These are phyloP conservation scores for Capsaspora owczarzaki DNA, from an alignment of 78 protist genomes.

Conservation along the genomic window DNA sequence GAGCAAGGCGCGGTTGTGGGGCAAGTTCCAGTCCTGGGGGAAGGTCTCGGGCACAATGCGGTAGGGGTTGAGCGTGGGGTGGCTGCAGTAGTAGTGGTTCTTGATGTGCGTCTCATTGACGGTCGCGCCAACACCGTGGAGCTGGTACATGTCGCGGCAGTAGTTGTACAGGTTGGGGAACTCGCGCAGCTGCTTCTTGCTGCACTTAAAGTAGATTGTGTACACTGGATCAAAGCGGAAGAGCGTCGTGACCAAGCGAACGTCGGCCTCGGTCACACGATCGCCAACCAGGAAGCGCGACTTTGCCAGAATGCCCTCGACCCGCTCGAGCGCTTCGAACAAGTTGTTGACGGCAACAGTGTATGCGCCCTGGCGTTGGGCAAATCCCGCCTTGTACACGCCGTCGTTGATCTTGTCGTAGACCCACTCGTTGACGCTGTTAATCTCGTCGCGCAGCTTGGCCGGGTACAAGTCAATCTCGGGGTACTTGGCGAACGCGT, in stretches of 20 bases:
- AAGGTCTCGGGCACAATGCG: slow-evolving; percentile 36
- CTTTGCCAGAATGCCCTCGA: slow-evolving; percentile 45
- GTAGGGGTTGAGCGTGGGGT: slow-evolving; percentile 37
- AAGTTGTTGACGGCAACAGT: slow-evolving; percentile 28
- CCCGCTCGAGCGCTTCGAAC: slow-evolving; percentile 40
- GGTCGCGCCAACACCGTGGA: slow-evolving; percentile 7
- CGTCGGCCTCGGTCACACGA: slow-evolving; percentile 65
- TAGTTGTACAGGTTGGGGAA: slow-evolving; percentile 48
- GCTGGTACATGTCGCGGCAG: slow-evolving; percentile 45
- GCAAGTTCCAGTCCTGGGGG: too few relatives aligned
- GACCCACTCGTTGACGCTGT: slow-evolving; percentile 43
- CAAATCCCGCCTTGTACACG: slow-evolving; percentile 73
- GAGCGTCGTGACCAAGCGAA: slow-evolving; percentile 63
- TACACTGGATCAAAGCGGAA: slow-evolving; percentile 76
- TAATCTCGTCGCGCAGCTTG: slow-evolving; percentile 8
- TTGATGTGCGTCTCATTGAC: slow-evolving; percentile 58
- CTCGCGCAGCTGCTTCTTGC: slow-evolving; percentile 30
- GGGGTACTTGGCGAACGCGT: slow-evolving; percentile 37
- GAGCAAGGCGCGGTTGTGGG: too few relatives aligned
- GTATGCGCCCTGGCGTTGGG: slow-evolving; percentile 48
- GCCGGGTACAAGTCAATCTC: slow-evolving; percentile 58
- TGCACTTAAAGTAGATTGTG: slow-evolving; percentile 50
- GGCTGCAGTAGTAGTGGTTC: slow-evolving; percentile 35
- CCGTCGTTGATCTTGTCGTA: slow-evolving; percentile 63
- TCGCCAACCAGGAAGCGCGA: slow-evolving; percentile 37